Conservation (phyloP, 768 basidiomycete species). For the Calvatia gigantea region DNA sequence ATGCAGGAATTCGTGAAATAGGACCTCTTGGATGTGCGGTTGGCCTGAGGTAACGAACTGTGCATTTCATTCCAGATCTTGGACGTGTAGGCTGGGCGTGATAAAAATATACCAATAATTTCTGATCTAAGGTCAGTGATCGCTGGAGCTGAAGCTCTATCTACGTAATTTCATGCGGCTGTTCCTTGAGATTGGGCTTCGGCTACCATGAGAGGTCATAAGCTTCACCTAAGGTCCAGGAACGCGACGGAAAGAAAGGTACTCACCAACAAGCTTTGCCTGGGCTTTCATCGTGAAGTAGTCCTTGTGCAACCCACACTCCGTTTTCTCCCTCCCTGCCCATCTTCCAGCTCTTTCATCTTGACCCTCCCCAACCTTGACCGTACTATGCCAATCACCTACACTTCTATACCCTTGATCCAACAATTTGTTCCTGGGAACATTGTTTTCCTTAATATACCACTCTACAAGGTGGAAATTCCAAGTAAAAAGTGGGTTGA, state of each 20-base stretch:
- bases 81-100: not conserved
- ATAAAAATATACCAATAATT: not conserved
- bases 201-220: not conserved
- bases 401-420: slow-evolving; percentile 92
- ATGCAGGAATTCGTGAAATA: too few species aligned
- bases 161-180: not conserved
- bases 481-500: slow-evolving; percentile 94
- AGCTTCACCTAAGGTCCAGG: not conserved
- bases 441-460: slow-evolving; percentile 77
- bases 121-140: not conserved
- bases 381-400: slow-evolving; percentile 97
- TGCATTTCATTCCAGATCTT: not conserved
- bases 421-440: slow-evolving; percentile 86
- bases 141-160: not conserved
- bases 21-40: too few species aligned
- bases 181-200: not conserved
- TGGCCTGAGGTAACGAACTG: not conserved
- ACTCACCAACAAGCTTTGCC: slow-evolving; percentile 29
- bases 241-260: not conserved
- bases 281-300: slow-evolving; percentile 74
- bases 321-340: slow-evolving; percentile 88
- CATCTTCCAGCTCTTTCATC: slow-evolving; percentile 93
- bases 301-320: slow-evolving; percentile 94
- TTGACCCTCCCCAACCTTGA: slow-evolving; percentile 59
- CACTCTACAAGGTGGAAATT: slow-evolving; percentile 78